Conservation (phyloP, 2,329 filamentous ascomycete genomes). For the Penicillium sp. region DNA sequence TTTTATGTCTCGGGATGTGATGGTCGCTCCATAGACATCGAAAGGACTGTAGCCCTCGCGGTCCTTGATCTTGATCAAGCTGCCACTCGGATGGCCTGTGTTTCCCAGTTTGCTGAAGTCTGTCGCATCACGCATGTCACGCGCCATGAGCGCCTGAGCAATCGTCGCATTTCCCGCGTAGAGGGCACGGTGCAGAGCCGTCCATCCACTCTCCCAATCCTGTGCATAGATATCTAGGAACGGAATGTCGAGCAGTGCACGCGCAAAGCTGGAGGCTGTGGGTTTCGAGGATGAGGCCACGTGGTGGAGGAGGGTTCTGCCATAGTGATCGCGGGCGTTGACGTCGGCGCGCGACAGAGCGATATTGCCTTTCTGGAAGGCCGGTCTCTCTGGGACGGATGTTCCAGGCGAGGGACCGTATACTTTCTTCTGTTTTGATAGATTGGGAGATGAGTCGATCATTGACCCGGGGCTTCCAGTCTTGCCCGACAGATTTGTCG, state of each 20-base stretch:
- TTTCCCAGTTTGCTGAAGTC: constrained; percentile 58
- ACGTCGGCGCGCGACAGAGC: constrained; percentile 64
- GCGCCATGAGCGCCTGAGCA: constrained; percentile 75
- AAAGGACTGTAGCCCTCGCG: constrained; percentile 92
- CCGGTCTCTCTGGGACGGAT: constrained; percentile 44
- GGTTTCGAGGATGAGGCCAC: constrained; percentile 72
- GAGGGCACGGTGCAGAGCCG: constrained; percentile 83
- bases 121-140: constrained; percentile 67
- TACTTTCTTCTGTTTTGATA: constrained; percentile 51
- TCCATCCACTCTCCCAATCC: constrained; percentile 93
- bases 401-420: constrained; percentile 47
- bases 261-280: constrained; percentile 70
- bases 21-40: constrained; percentile 85
- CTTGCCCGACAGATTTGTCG: constrained; percentile 21
- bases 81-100: constrained; percentile 62
- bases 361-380: constrained; percentile 20
- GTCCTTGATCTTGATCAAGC: constrained; percentile 91
- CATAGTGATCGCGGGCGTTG: constrained; percentile 78
- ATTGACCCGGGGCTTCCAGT: constrained; percentile 31
- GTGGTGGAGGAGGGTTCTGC: constrained; percentile 80
- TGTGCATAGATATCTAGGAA: constrained; percentile 81
- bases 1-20: constrained; percentile 70
- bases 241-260: constrained; percentile 76
- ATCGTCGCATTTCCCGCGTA: constrained; percentile 88
- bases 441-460: constrained; percentile 33